Base-by-base conservation (phyloP, 2,329 filamentous ascomycete genomes). In the Zelopaecilomyces penicillatus region DNA sequence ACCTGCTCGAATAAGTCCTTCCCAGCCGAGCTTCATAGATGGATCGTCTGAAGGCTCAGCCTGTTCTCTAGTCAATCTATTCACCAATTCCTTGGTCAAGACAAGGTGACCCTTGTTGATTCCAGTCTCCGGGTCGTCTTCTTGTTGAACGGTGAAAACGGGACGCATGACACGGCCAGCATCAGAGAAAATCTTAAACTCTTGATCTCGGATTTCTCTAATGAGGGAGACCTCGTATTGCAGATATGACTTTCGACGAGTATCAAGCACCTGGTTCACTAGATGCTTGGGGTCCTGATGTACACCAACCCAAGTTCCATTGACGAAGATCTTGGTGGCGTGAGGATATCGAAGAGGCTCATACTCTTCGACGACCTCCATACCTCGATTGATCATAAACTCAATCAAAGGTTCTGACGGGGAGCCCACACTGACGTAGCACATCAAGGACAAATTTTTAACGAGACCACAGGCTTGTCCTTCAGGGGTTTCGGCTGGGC, bases 151-250 rank as follows among this genome's bases (percentile, higher is more conserved):
- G 8, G 95, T 90, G 62, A 95, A 97, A 5, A 97, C 71, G 1
- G 93, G 93, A 52, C 93, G 80, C 74, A 93, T 95, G 44, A 98
- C 90, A 65, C 93, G 83, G 29, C 93, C 93, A 36, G 91, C 91
- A 64, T 98, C 93, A 3, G 91, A 97, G 65, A 97, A 96, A 56
- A 98, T 91, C 68, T 95, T 95, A 76, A 98, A 96, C 65, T 98
- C 93, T 56, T 91, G 82, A 57, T 98, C 93, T 64, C 94, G 83
- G 57, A 98, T 96, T 60, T 98, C 93, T 60, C 93, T 82, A 57
- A 98, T 87, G 57, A 98, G 77, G 50, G 90, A 96, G 54, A 96
- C 89, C 68, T 97, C 91, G 54, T 88, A 86, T 10, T 87, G 89
- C 49, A 98, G 83, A 58, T 87, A 82, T 50, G 87, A 85, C 52